Percentiles rank a stretch among this genome's conserved stretches.
phyloP scores from a whole-genome alignment of 805 yeast species.

The Vanderwaltozyma polyspora region DNA sequence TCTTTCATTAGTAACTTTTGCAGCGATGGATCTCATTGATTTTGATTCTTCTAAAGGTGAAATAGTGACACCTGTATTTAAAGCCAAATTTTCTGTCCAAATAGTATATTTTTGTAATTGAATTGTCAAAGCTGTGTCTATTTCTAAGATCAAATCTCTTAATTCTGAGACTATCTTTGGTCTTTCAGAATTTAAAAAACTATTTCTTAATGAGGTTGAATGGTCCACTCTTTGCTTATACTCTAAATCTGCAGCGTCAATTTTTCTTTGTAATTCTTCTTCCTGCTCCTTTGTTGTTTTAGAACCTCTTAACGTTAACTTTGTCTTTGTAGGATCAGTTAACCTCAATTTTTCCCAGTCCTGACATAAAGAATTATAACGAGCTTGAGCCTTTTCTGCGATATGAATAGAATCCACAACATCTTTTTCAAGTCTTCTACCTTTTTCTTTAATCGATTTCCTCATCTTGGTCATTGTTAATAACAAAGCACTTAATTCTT shows the following conservation, averaged over 20 bases:
- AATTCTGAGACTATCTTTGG: conserved; percentile 66
- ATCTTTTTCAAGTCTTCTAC: conserved; percentile 70
- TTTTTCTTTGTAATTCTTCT: conserved; percentile 73
- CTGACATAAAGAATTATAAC: conserved; percentile 68
- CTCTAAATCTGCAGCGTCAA: conserved; percentile 76
- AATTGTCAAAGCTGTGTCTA: conserved; percentile 80
- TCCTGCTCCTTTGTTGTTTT: conserved; percentile 76
- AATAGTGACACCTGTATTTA: conserved; percentile 76
- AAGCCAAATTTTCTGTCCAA: conserved; percentile 68
- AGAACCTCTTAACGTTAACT: conserved; percentile 68
- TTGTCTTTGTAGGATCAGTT: conserved; percentile 76
- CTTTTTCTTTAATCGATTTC: conserved; percentile 71
- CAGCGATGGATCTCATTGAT: conserved; percentile 69
- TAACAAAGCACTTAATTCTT: conserved; percentile 64
- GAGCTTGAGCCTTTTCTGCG: conserved; percentile 79
- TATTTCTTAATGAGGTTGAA: conserved; percentile 64
- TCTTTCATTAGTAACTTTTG: conserved; percentile 69
- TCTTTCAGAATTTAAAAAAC: conserved; percentile 58
- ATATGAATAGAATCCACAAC: conserved; percentile 68
- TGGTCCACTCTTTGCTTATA: conserved; percentile 66
- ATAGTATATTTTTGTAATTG: conserved; percentile 85
- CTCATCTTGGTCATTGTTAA: conserved; percentile 61
- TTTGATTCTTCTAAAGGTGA: conserved; percentile 51
- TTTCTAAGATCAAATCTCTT: conserved; percentile 68
- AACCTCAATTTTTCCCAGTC: conserved; percentile 76